Evolutionary conservation across 78 protist species (phyloP).

Genomic region (Guillardia theta): DNA sequence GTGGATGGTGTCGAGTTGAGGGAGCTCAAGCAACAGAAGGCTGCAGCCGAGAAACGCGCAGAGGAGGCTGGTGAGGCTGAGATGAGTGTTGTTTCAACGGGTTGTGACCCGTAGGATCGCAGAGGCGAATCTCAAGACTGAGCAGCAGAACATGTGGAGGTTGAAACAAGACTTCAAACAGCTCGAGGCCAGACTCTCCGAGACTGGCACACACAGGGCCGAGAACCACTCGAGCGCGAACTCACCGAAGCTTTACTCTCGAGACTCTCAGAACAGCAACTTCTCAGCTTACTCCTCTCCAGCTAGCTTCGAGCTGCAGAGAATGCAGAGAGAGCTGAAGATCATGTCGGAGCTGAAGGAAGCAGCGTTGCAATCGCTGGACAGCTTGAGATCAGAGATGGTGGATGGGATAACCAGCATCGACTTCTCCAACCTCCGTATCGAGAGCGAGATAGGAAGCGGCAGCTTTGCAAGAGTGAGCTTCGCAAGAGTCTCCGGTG

Average conservation of each 20-base stretch:
- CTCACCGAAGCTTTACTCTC: not conserved
- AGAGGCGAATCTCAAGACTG: not conserved
- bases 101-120: too few relatives aligned
- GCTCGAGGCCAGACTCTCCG: not conserved
- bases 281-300: not conserved
- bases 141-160: not conserved
- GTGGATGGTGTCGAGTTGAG: too few relatives aligned
- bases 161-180: not conserved
- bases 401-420: not conserved
- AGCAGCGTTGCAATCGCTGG: not conserved
- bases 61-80: too few relatives aligned
- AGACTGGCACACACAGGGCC: not conserved
- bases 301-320: not conserved
- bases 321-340: slow-evolving; percentile 11
- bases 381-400: not conserved
- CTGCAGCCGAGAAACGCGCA: not conserved
- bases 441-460: not conserved
- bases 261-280: not conserved
- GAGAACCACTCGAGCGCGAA: not conserved
- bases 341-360: slow-evolving; percentile 17
- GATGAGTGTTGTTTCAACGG: too few relatives aligned
- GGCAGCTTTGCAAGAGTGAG: not conserved
- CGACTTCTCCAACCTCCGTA: not conserved
- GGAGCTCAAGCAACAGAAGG: not conserved
- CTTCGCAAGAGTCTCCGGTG: not conserved